A percentile compares a stretch with the other conserved stretches of the same genome.
These are phyloP conservation scores for Trichoderma sp. DNA, from an alignment of 2,329 filamentous ascomycete species.

Conservation along the genomic window DNA sequence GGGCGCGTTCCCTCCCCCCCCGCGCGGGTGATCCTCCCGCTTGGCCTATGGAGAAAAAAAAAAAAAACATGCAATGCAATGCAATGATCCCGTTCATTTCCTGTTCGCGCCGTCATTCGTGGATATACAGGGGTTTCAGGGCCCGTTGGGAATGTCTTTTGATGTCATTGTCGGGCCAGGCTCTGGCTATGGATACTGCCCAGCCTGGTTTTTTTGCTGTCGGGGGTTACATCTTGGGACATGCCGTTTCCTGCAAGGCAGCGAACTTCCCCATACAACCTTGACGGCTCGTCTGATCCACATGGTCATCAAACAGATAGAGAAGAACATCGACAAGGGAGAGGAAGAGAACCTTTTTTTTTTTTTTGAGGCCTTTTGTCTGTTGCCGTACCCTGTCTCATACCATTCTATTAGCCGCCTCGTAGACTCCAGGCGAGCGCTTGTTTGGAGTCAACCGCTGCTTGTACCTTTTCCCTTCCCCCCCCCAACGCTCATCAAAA, in stretches of 20 bases:
- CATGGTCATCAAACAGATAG: neutral
- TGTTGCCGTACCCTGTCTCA: neutral
- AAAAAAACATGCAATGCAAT: conserved; percentile 14
- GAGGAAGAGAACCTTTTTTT: neutral
- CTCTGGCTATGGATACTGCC: neutral
- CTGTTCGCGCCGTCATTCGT: conserved; percentile 6
- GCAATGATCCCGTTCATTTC: conserved; percentile 22
- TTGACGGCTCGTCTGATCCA: conserved; percentile 6
- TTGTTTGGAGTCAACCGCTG: neutral
- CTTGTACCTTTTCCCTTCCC: neutral
- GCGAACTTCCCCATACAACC: conserved; percentile 2
- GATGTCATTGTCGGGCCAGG: conserved; percentile 13
- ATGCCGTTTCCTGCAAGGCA: conserved; percentile 7
- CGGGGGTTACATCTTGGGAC: neutral
- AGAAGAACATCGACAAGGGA: neutral
- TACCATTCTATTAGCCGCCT: conserved; percentile 6
- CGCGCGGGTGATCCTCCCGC: neutral
- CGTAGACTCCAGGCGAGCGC: conserved; percentile 6
- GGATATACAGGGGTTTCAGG: neutral
- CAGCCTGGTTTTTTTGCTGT: neutral
- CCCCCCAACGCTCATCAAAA: neutral
- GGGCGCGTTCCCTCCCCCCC: neutral
- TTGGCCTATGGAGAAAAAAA: neutral
- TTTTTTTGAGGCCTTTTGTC: no score
- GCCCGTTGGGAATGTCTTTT: conserved; percentile 3